These are phyloP conservation scores for Xylaria digitata DNA, from an alignment of 2,329 filamentous ascomycete species.

Conservation along the genomic window DNA sequence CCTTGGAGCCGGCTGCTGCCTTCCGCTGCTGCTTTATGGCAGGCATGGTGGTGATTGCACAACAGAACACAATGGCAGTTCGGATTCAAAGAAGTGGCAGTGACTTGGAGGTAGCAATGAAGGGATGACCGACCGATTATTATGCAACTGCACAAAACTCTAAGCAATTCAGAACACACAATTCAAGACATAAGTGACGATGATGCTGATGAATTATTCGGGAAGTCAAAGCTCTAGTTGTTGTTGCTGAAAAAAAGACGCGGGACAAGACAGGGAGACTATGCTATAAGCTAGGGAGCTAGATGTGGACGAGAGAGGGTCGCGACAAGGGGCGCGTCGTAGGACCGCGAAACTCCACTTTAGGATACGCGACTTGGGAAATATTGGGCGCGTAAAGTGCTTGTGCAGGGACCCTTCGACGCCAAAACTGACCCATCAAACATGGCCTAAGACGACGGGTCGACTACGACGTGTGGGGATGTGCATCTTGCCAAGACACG, in stretches of 20 bases:
- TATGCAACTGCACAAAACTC: slow-evolving; percentile 8
- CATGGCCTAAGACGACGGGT: neutral
- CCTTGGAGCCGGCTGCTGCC: slow-evolving; percentile 42
- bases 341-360: slow-evolving; percentile 30
- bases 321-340: slow-evolving; percentile 29
- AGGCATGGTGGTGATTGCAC: slow-evolving; percentile 43
- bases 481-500: slow-evolving; percentile 29
- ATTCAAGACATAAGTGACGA: slow-evolving; percentile 22
- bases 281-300: slow-evolving; percentile 14
- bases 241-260: slow-evolving; percentile 21
- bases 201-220: slow-evolving; percentile 1
- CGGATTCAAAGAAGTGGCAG: neutral
- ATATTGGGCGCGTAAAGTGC: slow-evolving; percentile 34
- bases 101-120: neutral
- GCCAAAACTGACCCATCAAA: slow-evolving; percentile 12
- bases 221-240: slow-evolving; percentile 20
- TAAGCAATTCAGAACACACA: slow-evolving; percentile 2
- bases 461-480: slow-evolving; percentile 15
- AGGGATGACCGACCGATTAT: slow-evolving; percentile 9
- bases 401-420: neutral
- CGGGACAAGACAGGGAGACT: slow-evolving; percentile 14
- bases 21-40: slow-evolving; percentile 47
- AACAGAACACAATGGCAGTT: neutral
- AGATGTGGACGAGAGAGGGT: slow-evolving; percentile 6
- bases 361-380: slow-evolving; percentile 32